These are phyloP conservation scores for Fragilariopsis cylindrus DNA, from an alignment of 108 stramenopile genomes.

Conservation along the genomic window DNA sequence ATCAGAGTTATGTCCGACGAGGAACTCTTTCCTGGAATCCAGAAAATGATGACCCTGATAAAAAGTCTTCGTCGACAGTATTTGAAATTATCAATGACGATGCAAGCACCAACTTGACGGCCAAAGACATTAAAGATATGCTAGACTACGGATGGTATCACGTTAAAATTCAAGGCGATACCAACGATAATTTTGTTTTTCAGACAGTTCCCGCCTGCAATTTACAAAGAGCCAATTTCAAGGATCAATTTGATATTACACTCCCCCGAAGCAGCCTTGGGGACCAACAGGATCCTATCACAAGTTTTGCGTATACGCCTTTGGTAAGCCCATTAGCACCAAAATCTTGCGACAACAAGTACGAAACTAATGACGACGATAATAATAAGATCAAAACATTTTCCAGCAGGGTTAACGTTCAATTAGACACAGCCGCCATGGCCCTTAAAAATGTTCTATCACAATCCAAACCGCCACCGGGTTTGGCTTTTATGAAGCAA, in stretches of 20 bases:
- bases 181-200: conserved; percentile 25
- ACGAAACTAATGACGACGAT: conserved; percentile 26
- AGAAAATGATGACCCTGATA: background rate
- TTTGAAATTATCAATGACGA: conserved; percentile 21
- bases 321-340: conserved; percentile 80
- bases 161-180: conserved; percentile 41
- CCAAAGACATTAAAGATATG: conserved; percentile 18
- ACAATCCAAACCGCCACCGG: conserved; percentile 63
- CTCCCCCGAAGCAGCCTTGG: conserved; percentile 39
- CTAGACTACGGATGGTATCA: conserved; percentile 50
- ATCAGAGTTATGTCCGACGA: conserved; percentile 30
- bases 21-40: conserved; percentile 24
- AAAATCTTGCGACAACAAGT: conserved; percentile 56
- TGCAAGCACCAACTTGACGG: conserved; percentile 14
- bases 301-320: conserved; percentile 70
- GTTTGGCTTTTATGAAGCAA: conserved; percentile 60
- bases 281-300: conserved; percentile 37
- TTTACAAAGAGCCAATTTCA: conserved; percentile 58
- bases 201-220: conserved; percentile 59
- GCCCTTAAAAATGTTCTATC: conserved; percentile 56
- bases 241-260: conserved; percentile 72
- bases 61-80: background rate
- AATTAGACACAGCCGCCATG: conserved; percentile 76
- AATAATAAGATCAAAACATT: conserved; percentile 37
- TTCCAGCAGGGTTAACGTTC: conserved; percentile 55